Percentiles rank a stretch among this genome's conserved stretches.
These are phyloP conservation scores for Amanita pallidorosea DNA, from an alignment of 768 basidiomycete genomes.

Conservation along the genomic window DNA sequence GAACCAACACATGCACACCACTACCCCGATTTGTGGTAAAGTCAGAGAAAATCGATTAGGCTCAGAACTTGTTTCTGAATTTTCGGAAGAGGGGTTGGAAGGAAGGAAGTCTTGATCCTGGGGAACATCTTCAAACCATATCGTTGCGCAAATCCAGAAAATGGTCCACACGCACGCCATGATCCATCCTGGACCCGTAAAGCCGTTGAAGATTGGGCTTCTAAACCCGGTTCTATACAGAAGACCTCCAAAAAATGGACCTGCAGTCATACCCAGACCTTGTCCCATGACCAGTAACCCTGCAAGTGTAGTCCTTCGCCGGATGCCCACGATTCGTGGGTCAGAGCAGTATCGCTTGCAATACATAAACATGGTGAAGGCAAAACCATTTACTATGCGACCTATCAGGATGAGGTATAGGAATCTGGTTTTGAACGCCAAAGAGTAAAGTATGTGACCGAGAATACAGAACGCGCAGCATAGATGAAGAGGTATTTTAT, in stretches of 20 bases:
- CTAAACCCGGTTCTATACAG: slow-evolving; percentile 51
- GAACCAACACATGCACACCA: slow-evolving; percentile 62
- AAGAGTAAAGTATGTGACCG: slow-evolving; percentile 52
- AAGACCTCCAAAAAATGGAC: slow-evolving; percentile 54
- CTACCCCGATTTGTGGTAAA: slow-evolving; percentile 28
- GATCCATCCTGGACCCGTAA: slow-evolving; percentile 56
- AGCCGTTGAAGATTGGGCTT: slow-evolving; percentile 53
- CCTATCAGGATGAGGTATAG: slow-evolving; percentile 65
- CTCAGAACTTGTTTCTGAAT: neutral
- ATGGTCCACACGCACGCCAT: slow-evolving; percentile 44
- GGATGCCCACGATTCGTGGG: slow-evolving; percentile 52
- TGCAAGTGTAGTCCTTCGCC: slow-evolving; percentile 50
- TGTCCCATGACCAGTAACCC: slow-evolving; percentile 56
- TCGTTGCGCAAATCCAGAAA: slow-evolving; percentile 32
- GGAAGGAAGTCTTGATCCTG: neutral
- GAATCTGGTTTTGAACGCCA: slow-evolving; percentile 47
- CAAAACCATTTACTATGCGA: slow-evolving; percentile 49
- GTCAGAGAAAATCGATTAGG: neutral
- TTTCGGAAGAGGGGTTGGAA: neutral
- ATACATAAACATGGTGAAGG: slow-evolving; percentile 59
- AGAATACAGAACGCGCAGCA: slow-evolving; percentile 40
- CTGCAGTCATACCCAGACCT: slow-evolving; percentile 48
- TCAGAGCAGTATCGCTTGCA: slow-evolving; percentile 61
- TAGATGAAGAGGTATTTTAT: slow-evolving; percentile 43
- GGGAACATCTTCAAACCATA: slow-evolving; percentile 30